Base-by-base conservation (phyloP, 257 asterid species). In the Phtheirospermum japonicum region DNA sequence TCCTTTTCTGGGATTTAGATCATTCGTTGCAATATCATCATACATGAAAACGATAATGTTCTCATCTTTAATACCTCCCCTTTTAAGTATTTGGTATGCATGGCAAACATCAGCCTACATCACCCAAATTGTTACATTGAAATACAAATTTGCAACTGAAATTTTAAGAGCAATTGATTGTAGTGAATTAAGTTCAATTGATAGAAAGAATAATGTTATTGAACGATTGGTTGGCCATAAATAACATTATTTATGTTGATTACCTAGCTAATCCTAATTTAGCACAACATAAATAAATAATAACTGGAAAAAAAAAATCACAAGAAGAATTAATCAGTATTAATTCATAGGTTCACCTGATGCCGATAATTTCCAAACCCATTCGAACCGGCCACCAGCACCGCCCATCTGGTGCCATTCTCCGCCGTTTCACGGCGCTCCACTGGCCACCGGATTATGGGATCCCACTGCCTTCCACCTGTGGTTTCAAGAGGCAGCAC, bases 91-190 rank as follows among this genome's bases (percentile, higher is more conserved):
- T 79, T 92, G 99, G 73, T 89, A 89, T 0, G 99, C 97, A 66
- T 92, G 99, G 70, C 97, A 92, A 49, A 89, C 79, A 66, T 92
- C 99, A 13, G 99, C 91, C 99, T 90, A 66, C 76, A 70, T 50
- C 65, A 61, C 12, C n/a, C 65, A 67, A 30, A 9, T 11, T 7
- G 18, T 39, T 18, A 17, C 50, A 14, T 70, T 34, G 34, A 30
- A 30, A 30, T 8, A 40, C 39, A 23, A 2, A 30, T 2, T 28
- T 10, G 52, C 18, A 37, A n/a, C 31, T 48, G 19, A 49, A 31
- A 36, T 23, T 19, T 13, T 13, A 5, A 64, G 40, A 6, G 2
- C 13, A 39, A 39, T 31, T 17, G 19, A 11, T 32, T 14, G 14
- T 17, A 8, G 3, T 45, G 14, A 17, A 1, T 39, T 39, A 39